Conservation (phyloP, 371 early-diverging fungal species). For the Circinella minor region DNA sequence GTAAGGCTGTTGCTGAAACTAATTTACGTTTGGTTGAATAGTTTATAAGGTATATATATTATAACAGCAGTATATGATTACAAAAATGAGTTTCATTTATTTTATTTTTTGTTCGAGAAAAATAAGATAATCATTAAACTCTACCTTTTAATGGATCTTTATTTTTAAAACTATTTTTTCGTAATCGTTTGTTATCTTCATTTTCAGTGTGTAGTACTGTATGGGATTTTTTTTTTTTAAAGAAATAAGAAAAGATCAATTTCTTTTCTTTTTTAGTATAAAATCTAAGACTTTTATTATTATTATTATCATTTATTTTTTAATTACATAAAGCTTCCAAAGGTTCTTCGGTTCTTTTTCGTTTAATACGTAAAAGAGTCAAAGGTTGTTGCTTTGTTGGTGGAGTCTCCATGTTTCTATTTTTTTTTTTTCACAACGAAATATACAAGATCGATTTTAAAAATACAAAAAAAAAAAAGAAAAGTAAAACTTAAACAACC, state of each 20-base stretch:
- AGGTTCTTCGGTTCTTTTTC: constrained; percentile 80
- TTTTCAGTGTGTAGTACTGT: constrained; percentile 44
- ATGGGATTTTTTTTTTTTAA: constrained; percentile 8
- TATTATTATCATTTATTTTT: background rate
- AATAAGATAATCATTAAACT: no score
- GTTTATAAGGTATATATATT: no score
- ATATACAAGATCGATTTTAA: background rate
- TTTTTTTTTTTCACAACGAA: background rate
- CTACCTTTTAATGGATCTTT: background rate
- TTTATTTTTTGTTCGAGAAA: background rate
- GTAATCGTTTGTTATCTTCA: constrained; percentile 25
- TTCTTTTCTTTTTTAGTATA: background rate
- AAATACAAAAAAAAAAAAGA: no score
- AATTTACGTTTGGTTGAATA: background rate
- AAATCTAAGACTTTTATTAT: background rate
- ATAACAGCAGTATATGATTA: no score
- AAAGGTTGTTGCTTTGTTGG: constrained; percentile 19
- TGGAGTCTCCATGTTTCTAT: constrained; percentile 5
- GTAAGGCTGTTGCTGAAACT: constrained; percentile 42
- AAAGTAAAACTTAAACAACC: no score
- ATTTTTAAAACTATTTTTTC: constrained; percentile 19
- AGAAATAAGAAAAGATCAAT: background rate
- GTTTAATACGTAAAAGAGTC: constrained; percentile 78
- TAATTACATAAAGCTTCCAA: constrained; percentile 69
- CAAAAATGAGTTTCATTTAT: background rate